A percentile compares a stretch with the other conserved stretches of the same genome.
Conservation (phyloP, 306 rosid species). For the Lathyrus aphaca region DNA sequence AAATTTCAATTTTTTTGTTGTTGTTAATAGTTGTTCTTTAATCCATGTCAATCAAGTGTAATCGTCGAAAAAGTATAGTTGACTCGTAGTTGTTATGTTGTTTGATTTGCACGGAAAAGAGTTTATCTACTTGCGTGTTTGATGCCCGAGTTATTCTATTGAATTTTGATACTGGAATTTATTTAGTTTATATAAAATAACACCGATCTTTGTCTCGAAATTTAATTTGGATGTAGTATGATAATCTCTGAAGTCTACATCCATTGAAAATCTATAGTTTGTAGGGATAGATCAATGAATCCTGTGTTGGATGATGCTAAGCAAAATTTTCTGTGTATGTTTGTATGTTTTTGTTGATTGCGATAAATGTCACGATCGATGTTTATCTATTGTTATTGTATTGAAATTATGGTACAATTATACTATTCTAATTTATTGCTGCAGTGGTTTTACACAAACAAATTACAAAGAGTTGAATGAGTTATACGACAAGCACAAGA, state of each 20-base stretch:
- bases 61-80: not conserved
- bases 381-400: not conserved
- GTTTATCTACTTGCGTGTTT: not conserved
- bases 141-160: constrained; percentile 4
- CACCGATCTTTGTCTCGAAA: not conserved
- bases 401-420: not conserved
- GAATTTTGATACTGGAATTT: not conserved
- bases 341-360: not conserved
- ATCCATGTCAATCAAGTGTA: not conserved
- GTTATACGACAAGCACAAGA: constrained; percentile 76
- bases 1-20: constrained; percentile 5
- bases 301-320: constrained; percentile 3
- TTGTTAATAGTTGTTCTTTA: not conserved
- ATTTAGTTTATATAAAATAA: not conserved
- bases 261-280: not conserved
- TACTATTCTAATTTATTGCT: constrained; percentile 29
- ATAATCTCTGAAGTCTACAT: not conserved
- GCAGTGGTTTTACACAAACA: constrained; percentile 86
- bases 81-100: not conserved
- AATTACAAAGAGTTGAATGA: constrained; percentile 82
- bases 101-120: constrained; percentile 7
- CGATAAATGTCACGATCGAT: not conserved
- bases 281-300: not conserved
- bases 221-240: not conserved
- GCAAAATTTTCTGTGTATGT: no score